These are phyloP conservation scores for Pyrus communis DNA, from an alignment of 306 rosid genomes.

Conservation along the genomic window DNA sequence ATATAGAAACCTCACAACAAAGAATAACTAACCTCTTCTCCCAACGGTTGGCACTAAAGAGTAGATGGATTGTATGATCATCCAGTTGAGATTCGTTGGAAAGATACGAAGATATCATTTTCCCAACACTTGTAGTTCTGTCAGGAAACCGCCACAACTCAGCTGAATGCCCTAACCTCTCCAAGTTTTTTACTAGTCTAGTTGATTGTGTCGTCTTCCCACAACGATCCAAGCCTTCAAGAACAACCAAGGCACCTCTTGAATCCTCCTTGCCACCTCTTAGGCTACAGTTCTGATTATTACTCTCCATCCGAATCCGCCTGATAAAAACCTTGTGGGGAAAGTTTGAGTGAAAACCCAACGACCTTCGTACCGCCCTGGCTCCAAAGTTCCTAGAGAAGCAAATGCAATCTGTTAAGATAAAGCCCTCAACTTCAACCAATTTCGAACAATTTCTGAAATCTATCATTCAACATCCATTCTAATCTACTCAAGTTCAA, in stretches of 20 bases:
- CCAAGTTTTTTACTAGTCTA: conserved; percentile 54
- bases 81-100: conserved; percentile 71
- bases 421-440: neutral
- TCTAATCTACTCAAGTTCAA: too few relatives aligned
- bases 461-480: neutral
- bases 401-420: neutral
- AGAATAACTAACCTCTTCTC: conserved; percentile 67
- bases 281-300: neutral
- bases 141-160: conserved; percentile 89
- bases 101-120: conserved; percentile 90
- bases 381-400: conserved; percentile 26
- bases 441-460: neutral
- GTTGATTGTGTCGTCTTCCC: conserved; percentile 76
- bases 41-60: conserved; percentile 97
- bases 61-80: conserved; percentile 81
- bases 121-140: conserved; percentile 72
- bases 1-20: neutral
- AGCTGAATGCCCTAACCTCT: conserved; percentile 56
- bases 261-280: conserved; percentile 17
- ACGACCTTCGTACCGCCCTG: conserved; percentile 5
- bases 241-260: conserved; percentile 68
- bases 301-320: conserved; percentile 18
- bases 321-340: conserved; percentile 1
- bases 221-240: conserved; percentile 92
- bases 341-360: neutral